Base-by-base conservation (phyloP, 2,329 filamentous ascomycete genomes). In the Aspergillus glaucus region DNA sequence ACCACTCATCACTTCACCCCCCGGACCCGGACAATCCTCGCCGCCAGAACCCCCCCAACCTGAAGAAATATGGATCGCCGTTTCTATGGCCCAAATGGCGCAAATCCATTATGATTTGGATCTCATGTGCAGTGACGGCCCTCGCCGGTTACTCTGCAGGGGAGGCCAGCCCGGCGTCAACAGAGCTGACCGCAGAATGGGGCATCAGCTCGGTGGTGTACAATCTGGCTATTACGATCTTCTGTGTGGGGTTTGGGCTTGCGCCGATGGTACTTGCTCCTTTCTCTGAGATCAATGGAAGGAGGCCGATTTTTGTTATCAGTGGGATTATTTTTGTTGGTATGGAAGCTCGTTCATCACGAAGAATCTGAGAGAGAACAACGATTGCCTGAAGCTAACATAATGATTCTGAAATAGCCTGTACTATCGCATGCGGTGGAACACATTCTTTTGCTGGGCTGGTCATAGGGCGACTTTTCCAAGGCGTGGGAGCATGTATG, bases 241-340 rank as follows among this genome's bases (percentile, higher is more conserved):
- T 93, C 67, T 93, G 88, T 42, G 61, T 78, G 30, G 90, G 91
- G 3, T 95, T 95, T 57, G 88, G 79, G 0, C 67, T 90, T 21
- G 86, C 88, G 0, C 91, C 91, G 0, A 95, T 96, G 90, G 76
- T 88, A 1, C 78, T 95, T 0, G 91, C 91, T 0, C 91, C 91
- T 0, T 85, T 95, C 55, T 89, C 85, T 1, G 91, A 95, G 69
- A 85, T 94, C 63, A 89, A 93, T 67, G 91, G 91, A 3, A 81
- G 91, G 2, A 83, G 88, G 47, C 88, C 90, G 0, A 87, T 95
- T 30, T 93, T 95, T 60, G 76, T 91, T 21, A 74, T 76, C 1
- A 85, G 87, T 7, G 89, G 89, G 0, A 62, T 86, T 14, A 62
- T 94, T 1, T 93, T 86, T 59, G 80, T 88, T 5, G 64, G 69